Conservation (phyloP, 805 yeast genomes). For the Zygosaccharomyces pseudorouxii region DNA sequence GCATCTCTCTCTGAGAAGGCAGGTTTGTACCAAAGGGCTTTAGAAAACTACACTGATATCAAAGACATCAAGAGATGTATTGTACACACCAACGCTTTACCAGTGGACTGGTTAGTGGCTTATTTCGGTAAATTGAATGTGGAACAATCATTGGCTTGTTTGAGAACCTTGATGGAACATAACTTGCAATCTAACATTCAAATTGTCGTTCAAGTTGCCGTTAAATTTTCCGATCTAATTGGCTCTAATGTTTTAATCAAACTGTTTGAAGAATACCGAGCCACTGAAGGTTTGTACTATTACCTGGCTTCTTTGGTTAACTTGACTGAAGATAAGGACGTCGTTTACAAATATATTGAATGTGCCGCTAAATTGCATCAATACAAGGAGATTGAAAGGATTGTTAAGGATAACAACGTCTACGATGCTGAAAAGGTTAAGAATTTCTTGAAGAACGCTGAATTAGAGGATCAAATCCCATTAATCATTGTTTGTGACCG, state of each 20-base stretch:
- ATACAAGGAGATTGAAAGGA: conserved; percentile 89
- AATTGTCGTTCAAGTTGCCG: conserved; percentile 92
- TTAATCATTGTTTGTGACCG: conserved; percentile 95
- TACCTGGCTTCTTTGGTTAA: conserved; percentile 91
- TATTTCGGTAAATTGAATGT: conserved; percentile 93
- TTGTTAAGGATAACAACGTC: conserved; percentile 88
- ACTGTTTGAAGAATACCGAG: conserved; percentile 88
- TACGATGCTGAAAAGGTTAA: conserved; percentile 97
- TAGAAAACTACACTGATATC: conserved; percentile 91
- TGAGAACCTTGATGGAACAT: conserved; percentile 76
- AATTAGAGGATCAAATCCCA: conserved; percentile 92
- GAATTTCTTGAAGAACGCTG: conserved; percentile 92
- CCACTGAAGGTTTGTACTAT: conserved; percentile 90
- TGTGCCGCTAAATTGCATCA: conserved; percentile 90
- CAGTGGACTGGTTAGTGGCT: conserved; percentile 88
- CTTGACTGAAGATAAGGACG: conserved; percentile 88
- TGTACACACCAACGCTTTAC: conserved; percentile 77
- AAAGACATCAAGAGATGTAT: conserved; percentile 94
- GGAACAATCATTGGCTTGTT: conserved; percentile 84
- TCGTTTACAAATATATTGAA: conserved; percentile 92
- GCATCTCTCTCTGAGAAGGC: conserved; percentile 93
- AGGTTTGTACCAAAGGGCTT: conserved; percentile 92
- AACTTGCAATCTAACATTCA: conserved; percentile 86
- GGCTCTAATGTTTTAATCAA: conserved; percentile 83
- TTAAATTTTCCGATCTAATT: conserved; percentile 89